These are phyloP conservation scores for Eucalyptus erythrocorys DNA, from an alignment of 345 rosid species.

Conservation along the genomic window DNA sequence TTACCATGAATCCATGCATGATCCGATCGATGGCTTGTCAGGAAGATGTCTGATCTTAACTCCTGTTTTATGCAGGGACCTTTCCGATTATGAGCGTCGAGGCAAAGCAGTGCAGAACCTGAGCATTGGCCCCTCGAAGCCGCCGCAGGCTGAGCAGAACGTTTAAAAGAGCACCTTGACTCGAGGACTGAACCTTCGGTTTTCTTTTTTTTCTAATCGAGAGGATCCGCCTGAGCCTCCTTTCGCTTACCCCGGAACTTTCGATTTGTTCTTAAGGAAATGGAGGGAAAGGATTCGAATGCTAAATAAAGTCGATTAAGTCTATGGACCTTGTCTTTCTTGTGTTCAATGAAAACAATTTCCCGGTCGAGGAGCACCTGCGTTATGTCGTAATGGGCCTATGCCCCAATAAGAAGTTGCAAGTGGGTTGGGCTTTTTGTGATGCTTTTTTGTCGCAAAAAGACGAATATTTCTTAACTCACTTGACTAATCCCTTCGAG, in stretches of 20 bases:
- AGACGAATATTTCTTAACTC: background rate
- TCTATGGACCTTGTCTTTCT: background rate
- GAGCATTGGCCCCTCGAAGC: background rate
- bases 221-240: too few species aligned
- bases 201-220: too few species aligned
- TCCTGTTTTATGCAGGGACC: background rate
- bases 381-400: slow-evolving; percentile 10
- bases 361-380: background rate
- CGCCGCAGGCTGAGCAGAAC: background rate
- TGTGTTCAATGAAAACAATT: background rate
- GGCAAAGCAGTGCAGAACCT: background rate
- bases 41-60: background rate
- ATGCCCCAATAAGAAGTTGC: slow-evolving; percentile 27
- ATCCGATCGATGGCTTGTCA: background rate
- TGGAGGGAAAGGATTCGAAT: background rate
- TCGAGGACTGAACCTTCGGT: background rate
- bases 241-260: too few species aligned
- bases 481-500: background rate
- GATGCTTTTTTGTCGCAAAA: background rate
- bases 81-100: background rate
- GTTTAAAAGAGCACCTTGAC: background rate
- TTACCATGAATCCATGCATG: background rate
- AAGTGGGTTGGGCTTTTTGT: background rate
- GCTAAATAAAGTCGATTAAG: background rate
- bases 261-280: background rate